Percentiles rank a stretch among this genome's conserved stretches.
Conservation (phyloP, 495 filamentous ascomycete genomes). For the Bryoglossum gracile region DNA sequence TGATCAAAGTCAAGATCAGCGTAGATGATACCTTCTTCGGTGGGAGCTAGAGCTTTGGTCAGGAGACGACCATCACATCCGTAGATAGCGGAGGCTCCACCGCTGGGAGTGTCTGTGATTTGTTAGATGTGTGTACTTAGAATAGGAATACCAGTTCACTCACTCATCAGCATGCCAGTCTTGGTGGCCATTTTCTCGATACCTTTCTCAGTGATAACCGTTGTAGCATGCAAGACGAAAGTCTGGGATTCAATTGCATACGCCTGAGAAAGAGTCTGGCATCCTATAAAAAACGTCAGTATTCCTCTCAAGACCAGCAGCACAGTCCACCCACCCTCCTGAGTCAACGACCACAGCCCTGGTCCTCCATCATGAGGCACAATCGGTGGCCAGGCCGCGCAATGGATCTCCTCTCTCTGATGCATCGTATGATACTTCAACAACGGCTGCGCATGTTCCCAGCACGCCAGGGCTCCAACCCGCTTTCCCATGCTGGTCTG, state of each 20-base stretch:
- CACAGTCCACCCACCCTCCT: conserved; percentile 28
- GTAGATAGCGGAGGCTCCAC: conserved; percentile 42
- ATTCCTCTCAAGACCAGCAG: not conserved
- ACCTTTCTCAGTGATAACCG: conserved; percentile 21
- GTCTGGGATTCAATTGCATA: conserved; percentile 44
- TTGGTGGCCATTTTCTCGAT: conserved; percentile 35
- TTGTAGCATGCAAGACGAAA: conserved; percentile 36
- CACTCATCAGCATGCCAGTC: conserved; percentile 15
- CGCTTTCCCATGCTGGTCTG: conserved; percentile 33
- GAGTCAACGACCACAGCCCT: conserved; percentile 31
- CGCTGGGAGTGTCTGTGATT: conserved; percentile 28
- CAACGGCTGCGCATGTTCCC: conserved; percentile 54
- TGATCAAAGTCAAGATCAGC: conserved; percentile 40
- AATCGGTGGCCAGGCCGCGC: conserved; percentile 50
- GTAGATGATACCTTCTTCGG: conserved; percentile 40
- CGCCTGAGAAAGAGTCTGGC: conserved; percentile 25
- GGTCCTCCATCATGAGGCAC: conserved; percentile 19
- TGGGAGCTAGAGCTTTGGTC: conserved; percentile 16
- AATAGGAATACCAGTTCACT: not conserved
- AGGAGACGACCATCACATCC: conserved; percentile 46
- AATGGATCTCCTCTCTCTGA: conserved; percentile 47
- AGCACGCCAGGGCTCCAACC: conserved; percentile 43
- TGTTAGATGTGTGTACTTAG: not conserved
- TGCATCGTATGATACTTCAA: conserved; percentile 49
- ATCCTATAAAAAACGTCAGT: conserved; percentile 27